These are phyloP conservation scores for Staphylotrichum longicolle DNA, from an alignment of 495 filamentous ascomycete species.

Conservation along the genomic window DNA sequence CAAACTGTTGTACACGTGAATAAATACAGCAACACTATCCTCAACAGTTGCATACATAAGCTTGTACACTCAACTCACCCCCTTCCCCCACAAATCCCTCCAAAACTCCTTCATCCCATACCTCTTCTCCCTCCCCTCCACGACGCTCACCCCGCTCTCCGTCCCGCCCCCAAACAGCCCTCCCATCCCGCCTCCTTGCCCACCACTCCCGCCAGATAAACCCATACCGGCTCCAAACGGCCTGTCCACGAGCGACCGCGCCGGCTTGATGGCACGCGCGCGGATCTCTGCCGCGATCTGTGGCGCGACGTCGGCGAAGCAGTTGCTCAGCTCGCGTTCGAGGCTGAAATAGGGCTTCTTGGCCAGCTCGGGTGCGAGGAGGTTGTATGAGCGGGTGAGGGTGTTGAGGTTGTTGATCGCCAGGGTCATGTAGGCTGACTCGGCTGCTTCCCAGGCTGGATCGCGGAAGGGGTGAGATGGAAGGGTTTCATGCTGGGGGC, in stretches of 20 bases:
- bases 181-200: conserved; percentile 30
- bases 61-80: too few relatives aligned
- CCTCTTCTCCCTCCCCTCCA: conserved; percentile 66
- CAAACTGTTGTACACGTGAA: too few relatives aligned
- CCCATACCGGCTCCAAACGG: conserved; percentile 54
- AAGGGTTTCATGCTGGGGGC: not conserved
- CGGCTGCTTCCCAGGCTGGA: conserved; percentile 63
- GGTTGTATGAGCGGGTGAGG: conserved; percentile 85
- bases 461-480: conserved; percentile 57
- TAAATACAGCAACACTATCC: too few relatives aligned
- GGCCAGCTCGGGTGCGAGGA: conserved; percentile 86
- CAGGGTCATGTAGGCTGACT: conserved; percentile 74
- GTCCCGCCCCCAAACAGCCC: conserved; percentile 44
- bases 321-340: conserved; percentile 74
- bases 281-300: conserved; percentile 66
- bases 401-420: conserved; percentile 76
- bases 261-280: conserved; percentile 59
- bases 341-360: conserved; percentile 92
- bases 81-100: conserved; percentile 63
- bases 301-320: conserved; percentile 84
- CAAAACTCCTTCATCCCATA: conserved; percentile 90
- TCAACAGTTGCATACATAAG: too few relatives aligned
- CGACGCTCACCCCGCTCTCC: conserved; percentile 55
- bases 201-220: conserved; percentile 34
- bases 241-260: conserved; percentile 37